Conservation (phyloP, 768 basidiomycete genomes). For the Macrolepiota dolichaula region DNA sequence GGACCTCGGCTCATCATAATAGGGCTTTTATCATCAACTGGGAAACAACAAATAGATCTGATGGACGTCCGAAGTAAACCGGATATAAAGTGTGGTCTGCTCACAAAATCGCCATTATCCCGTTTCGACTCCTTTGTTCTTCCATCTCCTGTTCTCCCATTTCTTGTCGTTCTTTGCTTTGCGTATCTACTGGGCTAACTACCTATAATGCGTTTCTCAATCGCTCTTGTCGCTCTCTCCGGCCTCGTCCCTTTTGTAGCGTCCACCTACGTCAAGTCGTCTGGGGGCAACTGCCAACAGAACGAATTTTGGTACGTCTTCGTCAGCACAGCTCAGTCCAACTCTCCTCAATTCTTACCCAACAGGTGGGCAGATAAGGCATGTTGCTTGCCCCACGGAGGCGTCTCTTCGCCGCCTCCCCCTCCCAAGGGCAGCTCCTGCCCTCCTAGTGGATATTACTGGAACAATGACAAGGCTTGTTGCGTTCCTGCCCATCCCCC, state of each 20-base stretch:
- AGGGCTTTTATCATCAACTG: background rate
- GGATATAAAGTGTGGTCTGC: background rate
- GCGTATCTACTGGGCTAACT: background rate
- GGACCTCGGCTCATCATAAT: background rate
- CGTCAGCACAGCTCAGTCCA: background rate
- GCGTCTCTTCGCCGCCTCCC: conserved; percentile 31
- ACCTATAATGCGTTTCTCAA: conserved; percentile 9
- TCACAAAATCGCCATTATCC: background rate
- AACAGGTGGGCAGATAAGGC: conserved; percentile 27
- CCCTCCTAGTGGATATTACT: conserved; percentile 47
- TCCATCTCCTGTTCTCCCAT: no score
- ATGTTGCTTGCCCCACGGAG: conserved; percentile 45
- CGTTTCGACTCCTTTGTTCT: background rate
- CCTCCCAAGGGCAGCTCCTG: conserved; percentile 47
- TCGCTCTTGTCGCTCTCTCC: conserved; percentile 2
- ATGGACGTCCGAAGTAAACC: background rate
- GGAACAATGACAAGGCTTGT: conserved; percentile 43
- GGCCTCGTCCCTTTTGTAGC: conserved; percentile 7
- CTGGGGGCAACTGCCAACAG: conserved; percentile 21
- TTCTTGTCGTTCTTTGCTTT: conserved; percentile 6
- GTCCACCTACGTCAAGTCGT: background rate
- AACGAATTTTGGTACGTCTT: conserved; percentile 27
- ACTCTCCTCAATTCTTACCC: conserved; percentile 9
- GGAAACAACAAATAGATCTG: background rate
- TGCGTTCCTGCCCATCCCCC: conserved; percentile 48